These are phyloP conservation scores for Suhomyces guaymorum DNA, from an alignment of 1,139 yeast genomes.

Conservation along the genomic window DNA sequence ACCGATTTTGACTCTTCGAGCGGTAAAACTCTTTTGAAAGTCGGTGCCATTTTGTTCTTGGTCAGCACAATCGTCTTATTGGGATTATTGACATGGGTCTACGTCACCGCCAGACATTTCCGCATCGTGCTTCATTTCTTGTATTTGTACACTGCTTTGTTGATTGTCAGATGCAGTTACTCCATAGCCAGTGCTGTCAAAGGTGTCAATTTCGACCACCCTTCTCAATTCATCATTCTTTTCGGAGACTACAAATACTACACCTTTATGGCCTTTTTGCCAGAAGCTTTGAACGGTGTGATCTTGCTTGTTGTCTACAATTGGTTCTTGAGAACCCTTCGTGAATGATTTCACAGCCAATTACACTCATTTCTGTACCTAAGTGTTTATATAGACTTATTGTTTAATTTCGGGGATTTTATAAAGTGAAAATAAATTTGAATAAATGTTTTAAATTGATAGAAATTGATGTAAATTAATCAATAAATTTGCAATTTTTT, in stretches of 20 bases:
- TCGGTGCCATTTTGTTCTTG: constrained; percentile 19
- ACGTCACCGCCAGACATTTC: not conserved
- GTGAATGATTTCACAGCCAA: constrained; percentile 1
- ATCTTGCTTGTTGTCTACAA: constrained; percentile 7
- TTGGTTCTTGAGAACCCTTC: constrained; percentile 11
- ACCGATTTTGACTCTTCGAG: not conserved
- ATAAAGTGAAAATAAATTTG: too few relatives aligned
- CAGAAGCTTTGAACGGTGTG: constrained; percentile 12
- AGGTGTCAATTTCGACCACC: constrained; percentile 15
- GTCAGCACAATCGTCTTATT: constrained; percentile 8
- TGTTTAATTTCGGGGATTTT: not conserved
- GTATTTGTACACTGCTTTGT: constrained; percentile 10
- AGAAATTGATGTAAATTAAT: too few relatives aligned
- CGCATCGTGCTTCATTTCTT: constrained; percentile 3
- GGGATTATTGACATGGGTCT: constrained; percentile 1
- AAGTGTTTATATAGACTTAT: not conserved
- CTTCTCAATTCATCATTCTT: constrained; percentile 19
- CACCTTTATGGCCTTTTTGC: constrained; percentile 19
- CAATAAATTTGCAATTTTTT: too few relatives aligned
- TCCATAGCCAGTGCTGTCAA: constrained; percentile 19
- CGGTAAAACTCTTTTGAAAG: constrained; percentile 12
- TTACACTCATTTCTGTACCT: too few relatives aligned
- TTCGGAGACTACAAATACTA: constrained; percentile 25
- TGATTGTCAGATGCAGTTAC: constrained; percentile 19
- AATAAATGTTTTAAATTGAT: too few relatives aligned